Conservation (phyloP, 1,139 yeast species). For the Blastobotrys elegans region DNA sequence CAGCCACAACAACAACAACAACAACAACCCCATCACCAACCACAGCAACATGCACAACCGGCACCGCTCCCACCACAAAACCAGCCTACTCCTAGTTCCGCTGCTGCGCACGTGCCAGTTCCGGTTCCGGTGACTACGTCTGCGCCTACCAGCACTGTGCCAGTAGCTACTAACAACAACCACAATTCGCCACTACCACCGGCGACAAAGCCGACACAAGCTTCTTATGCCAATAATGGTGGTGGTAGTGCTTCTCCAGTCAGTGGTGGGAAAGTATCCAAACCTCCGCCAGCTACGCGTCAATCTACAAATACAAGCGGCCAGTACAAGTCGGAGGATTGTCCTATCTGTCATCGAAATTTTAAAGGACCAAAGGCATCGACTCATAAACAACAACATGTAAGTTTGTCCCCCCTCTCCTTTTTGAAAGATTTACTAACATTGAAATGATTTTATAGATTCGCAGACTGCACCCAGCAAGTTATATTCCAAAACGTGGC, state of each 20-base stretch:
- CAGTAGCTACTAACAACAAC: not conserved
- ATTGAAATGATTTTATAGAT: no score
- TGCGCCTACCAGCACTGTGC: not conserved
- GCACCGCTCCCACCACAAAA: constrained; percentile 15
- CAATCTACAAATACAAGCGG: constrained; percentile 17
- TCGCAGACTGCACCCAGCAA: constrained; percentile 41
- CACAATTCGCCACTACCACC: not conserved
- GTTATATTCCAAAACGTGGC: constrained; percentile 42
- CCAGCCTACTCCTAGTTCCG: constrained; percentile 5
- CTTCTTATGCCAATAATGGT: not conserved
- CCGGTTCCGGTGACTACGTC: not conserved
- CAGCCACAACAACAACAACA: not conserved
- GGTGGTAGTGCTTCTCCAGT: not conserved
- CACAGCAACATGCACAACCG: constrained; percentile 13
- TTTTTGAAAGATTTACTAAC: no score
- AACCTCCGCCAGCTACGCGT: constrained; percentile 17
- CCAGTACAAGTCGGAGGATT: constrained; percentile 35
- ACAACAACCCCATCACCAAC: constrained; percentile 1
- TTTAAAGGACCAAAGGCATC: constrained; percentile 45
- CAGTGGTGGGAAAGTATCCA: constrained; percentile 6
- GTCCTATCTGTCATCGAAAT: constrained; percentile 40
- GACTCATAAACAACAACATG: constrained; percentile 45
- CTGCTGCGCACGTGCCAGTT: not conserved
- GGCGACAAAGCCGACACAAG: not conserved
- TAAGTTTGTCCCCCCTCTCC: no score